These are phyloP conservation scores for Chlamydomonas applanata DNA, from an alignment of 139 green algal species.

Conservation along the genomic window DNA sequence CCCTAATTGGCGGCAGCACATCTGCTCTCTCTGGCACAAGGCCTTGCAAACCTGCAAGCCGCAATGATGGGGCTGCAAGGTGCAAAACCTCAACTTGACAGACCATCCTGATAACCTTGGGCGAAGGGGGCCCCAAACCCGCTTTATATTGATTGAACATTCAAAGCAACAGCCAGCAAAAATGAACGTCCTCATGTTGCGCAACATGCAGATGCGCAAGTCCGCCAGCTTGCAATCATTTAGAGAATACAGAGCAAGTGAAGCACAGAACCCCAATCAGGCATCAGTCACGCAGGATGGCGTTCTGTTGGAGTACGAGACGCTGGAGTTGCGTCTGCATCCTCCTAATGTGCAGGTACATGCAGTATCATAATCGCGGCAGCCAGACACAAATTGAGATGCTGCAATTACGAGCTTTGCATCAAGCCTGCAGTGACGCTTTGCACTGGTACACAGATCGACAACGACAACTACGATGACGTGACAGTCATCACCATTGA, in stretches of 20 bases:
- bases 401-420: too few species aligned
- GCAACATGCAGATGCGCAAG: slow-evolving; percentile 24
- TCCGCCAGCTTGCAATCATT: slow-evolving; percentile 38
- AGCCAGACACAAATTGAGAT: too few species aligned
- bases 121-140: not conserved
- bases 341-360: not conserved
- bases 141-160: not conserved
- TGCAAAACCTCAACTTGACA: too few species aligned
- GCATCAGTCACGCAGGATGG: slow-evolving; percentile 53
- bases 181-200: slow-evolving; percentile 35
- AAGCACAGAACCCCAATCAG: slow-evolving; percentile 33
- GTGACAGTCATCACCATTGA: slow-evolving; percentile 88
- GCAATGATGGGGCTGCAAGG: too few species aligned
- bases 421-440: not conserved
- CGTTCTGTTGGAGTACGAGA: slow-evolving; percentile 77
- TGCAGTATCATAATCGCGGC: too few species aligned
- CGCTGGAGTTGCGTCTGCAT: slow-evolving; percentile 65
- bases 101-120: too few species aligned
- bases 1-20: too few species aligned
- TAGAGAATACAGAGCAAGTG: slow-evolving; percentile 38
- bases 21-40: too few species aligned
- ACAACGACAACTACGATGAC: slow-evolving; percentile 73
- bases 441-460: slow-evolving; percentile 38
- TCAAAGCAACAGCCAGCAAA: not conserved
- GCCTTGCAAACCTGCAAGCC: too few species aligned